These are phyloP conservation scores for Puccinellia tenuiflora DNA, from an alignment of 176 grass and related monocot species.

Conservation along the genomic window DNA sequence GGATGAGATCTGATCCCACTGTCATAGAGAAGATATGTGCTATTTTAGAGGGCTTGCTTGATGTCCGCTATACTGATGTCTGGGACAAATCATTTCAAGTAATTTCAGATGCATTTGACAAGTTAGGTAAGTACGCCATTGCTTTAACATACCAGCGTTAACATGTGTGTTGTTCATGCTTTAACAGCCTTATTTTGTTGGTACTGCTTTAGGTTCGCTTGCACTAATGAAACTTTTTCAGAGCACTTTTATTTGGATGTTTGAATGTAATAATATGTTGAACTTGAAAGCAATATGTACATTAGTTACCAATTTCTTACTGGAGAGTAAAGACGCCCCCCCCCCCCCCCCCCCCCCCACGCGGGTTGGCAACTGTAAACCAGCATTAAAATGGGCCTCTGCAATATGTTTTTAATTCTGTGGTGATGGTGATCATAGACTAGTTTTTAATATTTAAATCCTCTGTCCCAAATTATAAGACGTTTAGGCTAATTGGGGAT, in stretches of 20 bases:
- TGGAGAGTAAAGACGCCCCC: background rate
- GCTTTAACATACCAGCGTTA: background rate
- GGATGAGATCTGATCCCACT: conserved; percentile 53
- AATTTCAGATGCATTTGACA: conserved; percentile 66
- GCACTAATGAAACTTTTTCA: background rate
- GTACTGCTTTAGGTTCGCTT: background rate
- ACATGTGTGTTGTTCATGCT: conserved; percentile 5
- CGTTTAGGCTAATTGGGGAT: too few species aligned
- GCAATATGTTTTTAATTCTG: background rate
- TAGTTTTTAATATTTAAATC: background rate
- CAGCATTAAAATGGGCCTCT: background rate
- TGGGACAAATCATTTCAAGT: conserved; percentile 91
- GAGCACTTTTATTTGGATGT: background rate
- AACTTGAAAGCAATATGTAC: background rate
- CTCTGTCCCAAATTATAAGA: too few species aligned
- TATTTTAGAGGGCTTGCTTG: conserved; percentile 64
- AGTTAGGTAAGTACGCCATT: conserved; percentile 48
- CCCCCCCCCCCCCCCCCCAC: background rate
- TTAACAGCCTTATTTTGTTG: background rate
- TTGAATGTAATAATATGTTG: background rate
- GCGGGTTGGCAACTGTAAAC: background rate
- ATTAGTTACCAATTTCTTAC: background rate
- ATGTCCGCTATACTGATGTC: conserved; percentile 57
- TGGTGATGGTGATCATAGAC: background rate
- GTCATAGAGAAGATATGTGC: conserved; percentile 92